Evolutionary conservation across 2,329 filamentous ascomycete species (phyloP).

Genomic region (Botrytis aclada): DNA sequence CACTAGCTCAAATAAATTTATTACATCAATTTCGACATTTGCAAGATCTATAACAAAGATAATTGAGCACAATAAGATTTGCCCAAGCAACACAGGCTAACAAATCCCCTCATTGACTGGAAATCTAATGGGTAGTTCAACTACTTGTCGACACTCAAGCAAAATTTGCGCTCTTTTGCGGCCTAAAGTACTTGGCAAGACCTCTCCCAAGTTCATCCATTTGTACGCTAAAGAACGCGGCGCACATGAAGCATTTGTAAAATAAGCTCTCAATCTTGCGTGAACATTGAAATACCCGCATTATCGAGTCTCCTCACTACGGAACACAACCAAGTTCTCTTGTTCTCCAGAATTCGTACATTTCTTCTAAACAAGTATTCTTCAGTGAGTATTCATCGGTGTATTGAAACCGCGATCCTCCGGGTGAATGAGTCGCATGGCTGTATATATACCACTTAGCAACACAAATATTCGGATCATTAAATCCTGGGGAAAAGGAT

Average conservation of each 20-base stretch:
- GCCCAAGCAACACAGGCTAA: background rate
- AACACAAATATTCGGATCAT: background rate
- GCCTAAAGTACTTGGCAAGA: background rate
- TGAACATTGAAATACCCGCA: background rate
- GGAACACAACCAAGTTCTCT: too few species aligned
- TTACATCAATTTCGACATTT: background rate
- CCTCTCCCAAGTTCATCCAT: background rate
- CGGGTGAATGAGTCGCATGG: background rate
- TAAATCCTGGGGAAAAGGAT: background rate
- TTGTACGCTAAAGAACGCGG: background rate
- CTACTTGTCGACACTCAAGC: background rate
- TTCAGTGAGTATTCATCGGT: background rate
- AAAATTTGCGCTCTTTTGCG: background rate
- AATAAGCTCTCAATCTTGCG: background rate
- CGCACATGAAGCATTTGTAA: too few species aligned
- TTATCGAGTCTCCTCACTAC: background rate
- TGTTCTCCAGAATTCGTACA: too few species aligned
- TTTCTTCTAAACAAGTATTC: background rate
- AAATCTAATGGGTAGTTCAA: background rate
- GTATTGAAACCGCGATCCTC: background rate
- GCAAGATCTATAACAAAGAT: background rate
- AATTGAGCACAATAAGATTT: background rate
- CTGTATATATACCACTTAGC: background rate
- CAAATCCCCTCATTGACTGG: rapidly evolving
- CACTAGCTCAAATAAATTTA: background rate